A percentile compares a stretch with the other conserved stretches of the same genome.
phyloP scores from a whole-genome alignment of 164 flowering plant species.

The Aristolochia californica region DNA sequence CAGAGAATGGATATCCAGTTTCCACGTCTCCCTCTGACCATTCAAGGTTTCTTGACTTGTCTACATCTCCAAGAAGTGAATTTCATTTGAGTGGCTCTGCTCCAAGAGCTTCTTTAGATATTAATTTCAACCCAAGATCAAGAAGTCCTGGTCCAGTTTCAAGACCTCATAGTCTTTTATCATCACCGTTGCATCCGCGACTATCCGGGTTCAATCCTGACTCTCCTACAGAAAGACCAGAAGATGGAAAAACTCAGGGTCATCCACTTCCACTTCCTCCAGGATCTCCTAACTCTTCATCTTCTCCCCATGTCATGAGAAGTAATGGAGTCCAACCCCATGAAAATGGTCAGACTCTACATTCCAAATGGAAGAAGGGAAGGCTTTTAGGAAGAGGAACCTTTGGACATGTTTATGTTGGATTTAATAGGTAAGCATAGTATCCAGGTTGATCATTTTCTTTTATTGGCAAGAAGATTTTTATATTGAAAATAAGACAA shows the following conservation, averaged over 20 bases:
- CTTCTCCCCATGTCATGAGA: slow-evolving; percentile 21
- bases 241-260: slow-evolving; percentile 47
- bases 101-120: slow-evolving; percentile 34
- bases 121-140: slow-evolving; percentile 27
- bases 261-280: slow-evolving; percentile 95
- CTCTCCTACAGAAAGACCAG: slow-evolving; percentile 42
- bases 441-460: not conserved
- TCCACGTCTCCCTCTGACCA: slow-evolving; percentile 1
- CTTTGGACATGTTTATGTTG: slow-evolving; percentile 92
- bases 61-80: slow-evolving; percentile 11
- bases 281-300: slow-evolving; percentile 46
- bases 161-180: slow-evolving; percentile 30
- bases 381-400: slow-evolving; percentile 90
- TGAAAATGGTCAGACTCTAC: slow-evolving; percentile 24
- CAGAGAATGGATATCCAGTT: slow-evolving; percentile 5
- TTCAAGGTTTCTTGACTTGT: slow-evolving; percentile 1
- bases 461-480: not conserved
- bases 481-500: not conserved
- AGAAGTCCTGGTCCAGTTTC: slow-evolving; percentile 61
- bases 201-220: slow-evolving; percentile 33
- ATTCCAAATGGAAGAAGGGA: slow-evolving; percentile 83
- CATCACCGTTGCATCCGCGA: slow-evolving; percentile 60
- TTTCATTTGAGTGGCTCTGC: slow-evolving; percentile 5
- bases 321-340: slow-evolving; percentile 12
- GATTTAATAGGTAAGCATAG: slow-evolving; percentile 73